Evolutionary conservation across 148 eudicot genomes (phyloP).

Genomic region (Silene latifolia): DNA sequence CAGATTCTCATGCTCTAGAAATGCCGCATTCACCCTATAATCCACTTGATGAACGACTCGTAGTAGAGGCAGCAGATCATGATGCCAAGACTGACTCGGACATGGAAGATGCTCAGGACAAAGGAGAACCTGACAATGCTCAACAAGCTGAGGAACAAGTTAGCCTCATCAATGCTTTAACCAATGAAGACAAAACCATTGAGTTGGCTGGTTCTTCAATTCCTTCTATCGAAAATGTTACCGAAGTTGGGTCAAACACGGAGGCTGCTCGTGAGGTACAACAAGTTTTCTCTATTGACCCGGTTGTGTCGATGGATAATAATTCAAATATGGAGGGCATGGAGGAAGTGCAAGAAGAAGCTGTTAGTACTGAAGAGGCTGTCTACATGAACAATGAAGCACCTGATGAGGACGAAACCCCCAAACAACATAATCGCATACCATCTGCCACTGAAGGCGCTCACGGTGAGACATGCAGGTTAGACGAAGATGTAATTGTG

Average conservation of each 20-base stretch:
- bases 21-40: constrained; percentile 13
- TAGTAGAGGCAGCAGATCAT: constrained; percentile 20
- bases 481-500: constrained; percentile 5
- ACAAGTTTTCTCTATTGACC: constrained; percentile 12
- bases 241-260: constrained; percentile 14
- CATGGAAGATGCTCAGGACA: constrained; percentile 25
- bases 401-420: constrained; percentile 10
- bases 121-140: constrained; percentile 17
- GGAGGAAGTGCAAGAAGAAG: constrained; percentile 25
- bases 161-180: not conserved
- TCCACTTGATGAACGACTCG: constrained; percentile 12
- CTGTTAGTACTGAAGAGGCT: constrained; percentile 15
- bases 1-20: constrained; percentile 20
- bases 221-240: constrained; percentile 14
- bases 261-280: constrained; percentile 20
- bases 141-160: constrained; percentile 23
- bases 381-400: constrained; percentile 13
- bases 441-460: constrained; percentile 11
- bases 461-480: constrained; percentile 10
- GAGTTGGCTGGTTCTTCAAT: not conserved
- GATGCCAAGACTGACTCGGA: constrained; percentile 16
- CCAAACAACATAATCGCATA: constrained; percentile 6
- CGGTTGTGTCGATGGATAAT: constrained; percentile 18
- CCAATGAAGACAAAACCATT: not conserved
- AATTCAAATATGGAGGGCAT: constrained; percentile 5